Evolutionary conservation across 805 yeast genomes (phyloP).

Genomic region (Helenozyma baotianmanensis): DNA sequence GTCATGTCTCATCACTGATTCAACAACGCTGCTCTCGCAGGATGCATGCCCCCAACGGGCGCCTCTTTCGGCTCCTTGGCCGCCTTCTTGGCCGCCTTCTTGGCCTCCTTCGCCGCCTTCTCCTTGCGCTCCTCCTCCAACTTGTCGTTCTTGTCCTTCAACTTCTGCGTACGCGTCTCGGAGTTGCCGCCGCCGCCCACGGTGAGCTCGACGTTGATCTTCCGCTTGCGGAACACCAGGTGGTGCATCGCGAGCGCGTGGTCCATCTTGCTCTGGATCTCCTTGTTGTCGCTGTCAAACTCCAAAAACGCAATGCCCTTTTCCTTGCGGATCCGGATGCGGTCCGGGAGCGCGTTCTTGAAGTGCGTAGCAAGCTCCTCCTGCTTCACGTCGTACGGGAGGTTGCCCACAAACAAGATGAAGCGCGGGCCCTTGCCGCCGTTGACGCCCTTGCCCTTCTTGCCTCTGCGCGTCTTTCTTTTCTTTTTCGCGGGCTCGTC

Average conservation of each 20-base stretch:
- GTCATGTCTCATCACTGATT: conserved; percentile 12
- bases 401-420: conserved; percentile 83
- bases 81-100: conserved; percentile 27
- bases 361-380: conserved; percentile 68
- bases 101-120: conserved; percentile 47
- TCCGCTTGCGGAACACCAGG: conserved; percentile 60
- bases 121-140: conserved; percentile 65
- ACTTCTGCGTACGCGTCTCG: conserved; percentile 53
- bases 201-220: conserved; percentile 91
- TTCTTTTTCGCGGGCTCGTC: conserved; percentile 49
- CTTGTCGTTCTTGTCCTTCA: conserved; percentile 74
- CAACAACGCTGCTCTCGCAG: conserved; percentile 57
- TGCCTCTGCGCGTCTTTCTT: conserved; percentile 74
- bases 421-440: conserved; percentile 58
- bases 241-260: conserved; percentile 83
- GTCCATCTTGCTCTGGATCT: conserved; percentile 77
- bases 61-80: conserved; percentile 18
- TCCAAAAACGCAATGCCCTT: conserved; percentile 93
- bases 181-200: conserved; percentile 99
- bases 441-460: conserved; percentile 57
- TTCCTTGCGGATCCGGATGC: conserved; percentile 71
- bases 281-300: conserved; percentile 54
- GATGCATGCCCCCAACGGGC: conserved; percentile 47
- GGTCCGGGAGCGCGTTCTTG: conserved; percentile 66
- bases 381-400: conserved; percentile 68